phyloP scores from a whole-genome alignment of 768 basidiomycete species.

The Russula virescens region DNA sequence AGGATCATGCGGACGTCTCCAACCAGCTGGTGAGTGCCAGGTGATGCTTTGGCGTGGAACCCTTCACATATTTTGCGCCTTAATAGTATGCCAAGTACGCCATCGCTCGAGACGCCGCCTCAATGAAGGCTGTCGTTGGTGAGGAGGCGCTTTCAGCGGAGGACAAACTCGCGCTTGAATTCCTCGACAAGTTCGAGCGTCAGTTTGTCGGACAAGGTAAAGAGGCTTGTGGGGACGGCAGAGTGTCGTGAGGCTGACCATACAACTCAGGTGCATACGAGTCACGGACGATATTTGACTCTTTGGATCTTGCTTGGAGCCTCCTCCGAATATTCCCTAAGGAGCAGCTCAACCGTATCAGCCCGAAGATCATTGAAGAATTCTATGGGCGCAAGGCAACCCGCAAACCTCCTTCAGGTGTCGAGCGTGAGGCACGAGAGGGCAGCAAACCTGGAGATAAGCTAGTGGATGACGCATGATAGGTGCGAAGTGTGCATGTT shows the following conservation, averaged over 20 bases:
- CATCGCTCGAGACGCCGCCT: slow-evolving; percentile 92
- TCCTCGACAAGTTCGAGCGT: slow-evolving; percentile 95
- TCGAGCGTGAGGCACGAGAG: slow-evolving; percentile 33
- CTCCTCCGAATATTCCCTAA: slow-evolving; percentile 97
- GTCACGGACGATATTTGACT: slow-evolving; percentile 93
- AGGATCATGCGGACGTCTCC: slow-evolving; percentile 98
- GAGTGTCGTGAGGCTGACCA: not conserved
- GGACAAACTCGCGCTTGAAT: slow-evolving; percentile 95
- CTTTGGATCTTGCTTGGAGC: slow-evolving; percentile 95
- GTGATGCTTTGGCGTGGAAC: slow-evolving; percentile 8
- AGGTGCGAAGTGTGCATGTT: slow-evolving; percentile 2
- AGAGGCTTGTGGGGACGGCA: slow-evolving; percentile 21
- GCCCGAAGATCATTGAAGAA: slow-evolving; percentile 91
- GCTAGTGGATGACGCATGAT: slow-evolving; percentile 49
- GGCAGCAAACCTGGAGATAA: slow-evolving; percentile 44
- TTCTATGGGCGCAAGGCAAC: slow-evolving; percentile 83
- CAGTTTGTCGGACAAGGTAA: slow-evolving; percentile 95
- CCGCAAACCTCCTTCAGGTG: slow-evolving; percentile 54
- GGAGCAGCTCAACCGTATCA: slow-evolving; percentile 97
- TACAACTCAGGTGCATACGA: slow-evolving; percentile 75
- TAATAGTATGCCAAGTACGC: slow-evolving; percentile 94
- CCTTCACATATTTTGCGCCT: slow-evolving; percentile 22
- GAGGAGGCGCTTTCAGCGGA: slow-evolving; percentile 94
- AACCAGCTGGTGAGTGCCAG: slow-evolving; percentile 79
- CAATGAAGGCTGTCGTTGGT: slow-evolving; percentile 99